Conservation (phyloP, 2,329 filamentous ascomycete species). For the Monilinia aucupariae region DNA sequence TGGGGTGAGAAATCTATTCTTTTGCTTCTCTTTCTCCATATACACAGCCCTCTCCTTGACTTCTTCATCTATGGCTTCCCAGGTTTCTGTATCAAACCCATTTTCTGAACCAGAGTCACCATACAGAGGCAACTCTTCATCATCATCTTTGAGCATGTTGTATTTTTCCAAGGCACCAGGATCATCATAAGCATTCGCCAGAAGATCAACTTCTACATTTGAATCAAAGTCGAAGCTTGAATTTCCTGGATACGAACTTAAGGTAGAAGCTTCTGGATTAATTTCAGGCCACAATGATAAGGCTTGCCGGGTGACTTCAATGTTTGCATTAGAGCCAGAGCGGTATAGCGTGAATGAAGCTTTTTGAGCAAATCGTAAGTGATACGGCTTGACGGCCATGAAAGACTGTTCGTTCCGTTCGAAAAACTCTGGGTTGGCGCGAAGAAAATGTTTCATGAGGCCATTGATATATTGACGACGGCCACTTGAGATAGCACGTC, state of each 20-base stretch:
- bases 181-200: conserved; percentile 23
- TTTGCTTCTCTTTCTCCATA: conserved; percentile 30
- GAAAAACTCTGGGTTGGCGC: conserved; percentile 20
- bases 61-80: conserved; percentile 50
- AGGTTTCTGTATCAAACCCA: conserved; percentile 54
- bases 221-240: conserved; percentile 20
- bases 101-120: conserved; percentile 50
- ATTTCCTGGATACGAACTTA: background rate
- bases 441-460: conserved; percentile 41
- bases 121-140: conserved; percentile 45
- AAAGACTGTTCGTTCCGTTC: conserved; percentile 21
- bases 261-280: conserved; percentile 17
- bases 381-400: conserved; percentile 32
- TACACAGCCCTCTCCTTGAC: conserved; percentile 30
- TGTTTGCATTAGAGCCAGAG: conserved; percentile 17
- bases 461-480: conserved; percentile 42
- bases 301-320: conserved; percentile 29
- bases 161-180: conserved; percentile 39
- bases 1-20: conserved; percentile 36
- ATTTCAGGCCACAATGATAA: conserved; percentile 34
- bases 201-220: background rate
- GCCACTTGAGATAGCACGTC: conserved; percentile 38
- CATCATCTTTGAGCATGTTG: conserved; percentile 37
- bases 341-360: conserved; percentile 36
- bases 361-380: conserved; percentile 26